Evolutionary conservation across 805 yeast genomes (phyloP).

Genomic region (Saturnispora serradocipensis): DNA sequence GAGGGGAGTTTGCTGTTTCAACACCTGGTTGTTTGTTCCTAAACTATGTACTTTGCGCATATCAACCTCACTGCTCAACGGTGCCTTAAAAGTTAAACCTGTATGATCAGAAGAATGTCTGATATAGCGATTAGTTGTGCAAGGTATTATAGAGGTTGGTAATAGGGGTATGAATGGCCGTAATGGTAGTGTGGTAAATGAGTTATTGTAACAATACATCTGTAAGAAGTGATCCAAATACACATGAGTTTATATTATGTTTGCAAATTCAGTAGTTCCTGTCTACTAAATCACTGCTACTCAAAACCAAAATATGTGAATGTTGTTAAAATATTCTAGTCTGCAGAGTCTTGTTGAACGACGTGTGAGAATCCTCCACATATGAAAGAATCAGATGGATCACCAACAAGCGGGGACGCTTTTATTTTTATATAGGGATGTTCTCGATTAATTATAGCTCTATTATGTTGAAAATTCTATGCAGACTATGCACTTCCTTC

Average conservation of each 20-base stretch:
- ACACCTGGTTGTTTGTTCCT: not conserved
- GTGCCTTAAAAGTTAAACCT: not conserved
- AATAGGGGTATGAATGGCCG: not conserved
- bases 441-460: not conserved
- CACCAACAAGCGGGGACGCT: not conserved
- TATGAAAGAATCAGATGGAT: not conserved
- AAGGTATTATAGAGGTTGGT: not conserved
- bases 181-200: not conserved
- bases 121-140: not conserved
- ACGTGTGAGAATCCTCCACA: not conserved
- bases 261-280: too few species aligned
- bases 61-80: not conserved
- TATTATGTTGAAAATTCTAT: not conserved
- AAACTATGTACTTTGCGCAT: not conserved
- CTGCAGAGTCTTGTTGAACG: not conserved
- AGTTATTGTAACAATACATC: not conserved
- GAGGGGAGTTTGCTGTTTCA: not conserved
- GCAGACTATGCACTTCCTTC: not conserved
- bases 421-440: not conserved
- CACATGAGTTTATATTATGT: too few species aligned
- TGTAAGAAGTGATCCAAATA: not conserved
- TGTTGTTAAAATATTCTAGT: too few species aligned
- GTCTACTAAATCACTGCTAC: too few species aligned
- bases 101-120: not conserved
- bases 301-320: not conserved